Conservation (phyloP, 148 eudicot species). For the Nyssa sinensis region DNA sequence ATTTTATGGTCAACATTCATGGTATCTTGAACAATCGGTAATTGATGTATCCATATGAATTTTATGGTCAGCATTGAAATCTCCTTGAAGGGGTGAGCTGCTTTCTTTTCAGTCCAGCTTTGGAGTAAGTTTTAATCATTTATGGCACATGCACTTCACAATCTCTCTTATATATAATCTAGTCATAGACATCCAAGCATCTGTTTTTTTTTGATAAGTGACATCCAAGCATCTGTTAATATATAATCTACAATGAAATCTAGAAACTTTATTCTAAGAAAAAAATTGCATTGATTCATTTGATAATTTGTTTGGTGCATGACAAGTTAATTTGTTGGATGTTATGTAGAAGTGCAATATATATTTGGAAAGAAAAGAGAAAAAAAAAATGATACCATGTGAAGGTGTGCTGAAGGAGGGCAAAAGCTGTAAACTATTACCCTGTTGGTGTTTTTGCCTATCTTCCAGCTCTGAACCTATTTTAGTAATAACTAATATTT, state of each 20-base stretch:
- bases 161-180: not conserved
- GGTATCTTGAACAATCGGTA: too few relatives aligned
- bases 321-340: too few relatives aligned
- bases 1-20: too few relatives aligned
- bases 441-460: too few relatives aligned
- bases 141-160: not conserved
- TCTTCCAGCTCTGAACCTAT: too few relatives aligned
- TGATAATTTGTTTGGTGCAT: not conserved
- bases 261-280: not conserved
- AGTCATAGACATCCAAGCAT: too few relatives aligned
- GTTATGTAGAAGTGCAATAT: too few relatives aligned
- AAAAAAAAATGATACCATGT: not conserved
- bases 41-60: too few relatives aligned
- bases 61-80: too few relatives aligned
- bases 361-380: too few relatives aligned
- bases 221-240: not conserved
- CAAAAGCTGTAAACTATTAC: not conserved
- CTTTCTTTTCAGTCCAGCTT: not conserved
- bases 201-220: too few relatives aligned
- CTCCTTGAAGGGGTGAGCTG: not conserved
- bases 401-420: not conserved
- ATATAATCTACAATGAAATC: not conserved
- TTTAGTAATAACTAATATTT: too few relatives aligned
- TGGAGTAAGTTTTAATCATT: not conserved
- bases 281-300: not conserved